These are phyloP conservation scores for Wickerhamiella pararugosa DNA, from an alignment of 1,139 yeast species.

Conservation along the genomic window DNA sequence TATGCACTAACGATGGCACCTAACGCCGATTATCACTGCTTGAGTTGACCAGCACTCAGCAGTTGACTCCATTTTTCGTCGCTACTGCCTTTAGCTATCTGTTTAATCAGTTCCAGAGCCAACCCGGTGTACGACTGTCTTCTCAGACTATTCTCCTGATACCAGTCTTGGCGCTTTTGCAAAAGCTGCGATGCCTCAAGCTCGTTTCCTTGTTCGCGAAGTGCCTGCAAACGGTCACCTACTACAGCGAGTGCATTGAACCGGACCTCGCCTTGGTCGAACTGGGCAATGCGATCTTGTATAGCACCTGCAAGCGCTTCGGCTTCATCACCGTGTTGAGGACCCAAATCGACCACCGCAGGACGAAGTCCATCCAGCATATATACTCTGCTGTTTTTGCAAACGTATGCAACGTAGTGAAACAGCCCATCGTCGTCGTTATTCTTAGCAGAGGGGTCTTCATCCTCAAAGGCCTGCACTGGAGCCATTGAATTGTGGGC, in stretches of 20 bases:
- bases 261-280: slow-evolving; percentile 20
- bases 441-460: slow-evolving; percentile 21
- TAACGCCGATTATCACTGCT: too few species aligned
- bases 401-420: slow-evolving; percentile 47
- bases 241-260: slow-evolving; percentile 27
- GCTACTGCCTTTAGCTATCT: slow-evolving; percentile 24
- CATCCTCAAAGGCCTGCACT: slow-evolving; percentile 38
- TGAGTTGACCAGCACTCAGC: too few species aligned
- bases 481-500: slow-evolving; percentile 53
- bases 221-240: slow-evolving; percentile 33
- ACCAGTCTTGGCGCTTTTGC: slow-evolving; percentile 29
- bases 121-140: slow-evolving; percentile 43
- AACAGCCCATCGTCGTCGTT: slow-evolving; percentile 39
- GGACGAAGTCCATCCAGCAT: slow-evolving; percentile 53
- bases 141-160: slow-evolving; percentile 32
- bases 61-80: slow-evolving; percentile 33
- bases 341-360: slow-evolving; percentile 32
- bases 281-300: slow-evolving; percentile 25
- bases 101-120: slow-evolving; percentile 33
- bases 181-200: slow-evolving; percentile 20
- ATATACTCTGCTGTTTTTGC: slow-evolving; percentile 35
- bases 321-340: slow-evolving; percentile 34
- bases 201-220: slow-evolving; percentile 25
- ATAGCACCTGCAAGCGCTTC: slow-evolving; percentile 24
- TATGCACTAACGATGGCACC: too few species aligned